Conservation (phyloP, 2,329 filamentous ascomycete species). For the Epichloe elymi region DNA sequence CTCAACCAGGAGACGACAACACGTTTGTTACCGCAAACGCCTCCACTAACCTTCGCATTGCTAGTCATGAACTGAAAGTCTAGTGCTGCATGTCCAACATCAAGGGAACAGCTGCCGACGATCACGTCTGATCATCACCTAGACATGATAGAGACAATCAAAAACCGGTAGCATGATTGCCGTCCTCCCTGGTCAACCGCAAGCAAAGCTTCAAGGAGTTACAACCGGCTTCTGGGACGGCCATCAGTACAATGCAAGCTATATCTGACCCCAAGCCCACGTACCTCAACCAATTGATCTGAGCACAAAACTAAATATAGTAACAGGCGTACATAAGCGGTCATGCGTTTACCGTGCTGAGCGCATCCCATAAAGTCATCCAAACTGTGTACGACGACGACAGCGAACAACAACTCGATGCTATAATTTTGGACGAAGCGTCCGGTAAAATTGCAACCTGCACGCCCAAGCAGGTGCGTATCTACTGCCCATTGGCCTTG, state of each 20-base stretch:
- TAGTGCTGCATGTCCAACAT: neutral
- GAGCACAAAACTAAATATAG: slow-evolving; percentile 3
- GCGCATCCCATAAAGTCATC: slow-evolving; percentile 57
- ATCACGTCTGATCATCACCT: neutral
- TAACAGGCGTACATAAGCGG: slow-evolving; percentile 76
- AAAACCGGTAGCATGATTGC: slow-evolving; percentile 48
- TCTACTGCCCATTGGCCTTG: slow-evolving; percentile 65
- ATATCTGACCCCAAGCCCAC: neutral
- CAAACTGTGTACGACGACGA: slow-evolving; percentile 90
- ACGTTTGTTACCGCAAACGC: neutral
- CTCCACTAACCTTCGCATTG: neutral
- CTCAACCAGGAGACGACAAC: no score
- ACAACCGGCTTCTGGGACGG: slow-evolving; percentile 61
- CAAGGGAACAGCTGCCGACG: neutral
- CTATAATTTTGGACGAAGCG: slow-evolving; percentile 67
- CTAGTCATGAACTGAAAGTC: neutral
- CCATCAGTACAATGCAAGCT: slow-evolving; percentile 56
- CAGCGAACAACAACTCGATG: slow-evolving; percentile 45
- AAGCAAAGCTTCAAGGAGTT: slow-evolving; percentile 64
- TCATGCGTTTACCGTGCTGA: slow-evolving; percentile 72
- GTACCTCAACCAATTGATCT: neutral
- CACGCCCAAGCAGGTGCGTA: slow-evolving; percentile 50
- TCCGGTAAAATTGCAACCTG: slow-evolving; percentile 77
- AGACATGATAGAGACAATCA: slow-evolving; percentile 3
- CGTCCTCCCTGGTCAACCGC: slow-evolving; percentile 67